Evolutionary conservation across 352 stramenopile species (phyloP), one percentile per base, ranked within the genome.

Genomic region (Phytophthora citrophthora): DNA sequence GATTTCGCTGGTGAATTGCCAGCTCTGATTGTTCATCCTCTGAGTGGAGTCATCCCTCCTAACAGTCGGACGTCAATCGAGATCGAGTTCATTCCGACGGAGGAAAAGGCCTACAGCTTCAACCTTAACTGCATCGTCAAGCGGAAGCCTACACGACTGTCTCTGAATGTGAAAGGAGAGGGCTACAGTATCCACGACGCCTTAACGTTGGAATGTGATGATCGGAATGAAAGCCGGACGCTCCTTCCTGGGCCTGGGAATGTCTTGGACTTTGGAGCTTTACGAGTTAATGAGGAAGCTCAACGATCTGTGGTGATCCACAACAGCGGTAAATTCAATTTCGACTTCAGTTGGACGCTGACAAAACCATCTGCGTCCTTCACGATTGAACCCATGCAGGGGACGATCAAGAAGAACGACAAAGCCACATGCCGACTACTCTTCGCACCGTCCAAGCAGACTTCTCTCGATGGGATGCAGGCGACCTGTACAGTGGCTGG

Each of bases 271-370:
- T 98, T 98, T 79, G 92, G 93, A 1, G 54, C 64, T 7, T 88
- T 98, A 13, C 82, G 87, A 31, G 77, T 98, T 20, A 93, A 97
- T 53, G 91, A 97, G 45, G 76, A 77, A 60, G 63, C 77, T 1
- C 54, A 77, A 4, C 88, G 87, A 10, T 76, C 59, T 0, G 66
- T 98, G 3, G 73, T 85, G 36, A 91, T 98, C 44, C 72, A 93
- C 44, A 98, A 98, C 69, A 79, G 68, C 1, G 95, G 95, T 32
- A 98, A 98, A 60, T 98, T 98, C 68, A 98, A 97, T 65, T 98
- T 98, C 63, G 94, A 98, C 40, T 98, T 98, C 57, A 82, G 83
- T 24, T 97, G 93, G 83, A 88, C 53, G 52, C 65, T 81, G 38
- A 46, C 54, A 8, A 79, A 76, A 48, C 66, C 74, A n/a, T 60